Base-by-base conservation (phyloP, 106 monocot genomes). In the Acanthochlamys bracteata region DNA sequence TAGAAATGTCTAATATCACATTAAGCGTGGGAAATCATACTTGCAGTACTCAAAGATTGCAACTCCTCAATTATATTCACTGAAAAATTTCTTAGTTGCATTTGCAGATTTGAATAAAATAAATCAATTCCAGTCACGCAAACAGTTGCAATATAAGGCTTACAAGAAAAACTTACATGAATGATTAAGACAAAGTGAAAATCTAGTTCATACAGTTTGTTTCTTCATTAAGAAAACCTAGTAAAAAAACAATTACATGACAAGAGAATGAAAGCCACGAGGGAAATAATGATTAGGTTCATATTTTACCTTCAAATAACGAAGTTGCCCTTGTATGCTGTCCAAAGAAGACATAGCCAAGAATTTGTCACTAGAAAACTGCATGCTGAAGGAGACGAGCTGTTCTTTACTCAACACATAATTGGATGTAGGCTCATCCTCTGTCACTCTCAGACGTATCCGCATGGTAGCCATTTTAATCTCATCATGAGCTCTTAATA, bases 401-500 rank as follows among this genome's bases (percentile, higher is more conserved):
- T 96, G 85, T 73, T 88, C 96, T 74, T 59, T 76, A 53, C 72
- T 74, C 19, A 96, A 70, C 40, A 91, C 69, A 71, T 85, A 80
- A 47, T 67, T 68, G 51, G 79, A 79, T 75, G 66, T 66, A 10
- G 85, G 80, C 74, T 88, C 90, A 54, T 80, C 75, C 45, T 96
- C 81, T 24, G 73, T 77, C 74, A 76, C 78, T 68, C 77, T 91
- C 46, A 96, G 88, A 25, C 78, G 78, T 66, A 96, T 52, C 67
- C 96, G 75, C 54, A 88, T 76, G 41, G 71, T 80, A 57, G 88
- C 82, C 84, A 82, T 80, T 65, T 81, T 88, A 61, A 96, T 80
- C 67, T 96, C 96, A 70, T 91, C 91, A 78, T 96, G 78, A 65
- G 96, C 96, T 63, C 82, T 67, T 53, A 96, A 74, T 24, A 85